Evolutionary conservation across 78 protist species (phyloP), one percentile per base, ranked within the genome.

Genomic region (Dictyostelium brefeldianum): DNA sequence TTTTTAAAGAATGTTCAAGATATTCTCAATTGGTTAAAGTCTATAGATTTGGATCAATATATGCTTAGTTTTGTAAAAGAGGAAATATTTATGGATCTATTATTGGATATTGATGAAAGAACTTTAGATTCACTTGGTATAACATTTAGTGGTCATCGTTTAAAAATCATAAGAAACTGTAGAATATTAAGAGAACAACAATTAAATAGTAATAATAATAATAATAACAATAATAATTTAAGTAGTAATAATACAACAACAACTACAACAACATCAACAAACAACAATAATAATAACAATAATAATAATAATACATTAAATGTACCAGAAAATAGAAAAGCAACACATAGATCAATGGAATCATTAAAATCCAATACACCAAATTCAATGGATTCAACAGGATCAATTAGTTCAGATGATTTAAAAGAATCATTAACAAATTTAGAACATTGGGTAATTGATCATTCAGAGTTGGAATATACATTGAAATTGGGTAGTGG

Each of bases 401-500:
- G 82, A 17, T 57, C 77, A 12, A 84, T 84, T 10, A 25, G 51
- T 14, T 74, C 83, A 10, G 92, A 90, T 43, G 95, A 90, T 22
- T 65, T 90, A n/a, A 56, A 81, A 15, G 82, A 27, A 46, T 48
- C 83, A 9, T 25, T 83, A 5, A 29, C 67, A 43, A 82, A 78
- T 56, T 59, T 90, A 15, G 94, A 53, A 14, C 56, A 80, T 18
- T 70, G 80, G 54, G 81, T 82, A 6, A 91, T 91, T 27, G 74
- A 91, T 64, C 77, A 67, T 10, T 46, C 48, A 4, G 96, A 92
- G 12, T 31, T 92, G 15, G 96, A 92, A 59, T 92, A 84, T 20
- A 83, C 96, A 12, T 46, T 69, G 12, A 80, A 82, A 64, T 51
- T 92, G 59, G 96, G 96, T 0, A 22, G 84, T 12, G 96, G 96